A percentile compares a stretch with the other conserved stretches of the same genome.
Evolutionary conservation across 345 rosid species (phyloP).

Genomic region (Linum trigynum): DNA sequence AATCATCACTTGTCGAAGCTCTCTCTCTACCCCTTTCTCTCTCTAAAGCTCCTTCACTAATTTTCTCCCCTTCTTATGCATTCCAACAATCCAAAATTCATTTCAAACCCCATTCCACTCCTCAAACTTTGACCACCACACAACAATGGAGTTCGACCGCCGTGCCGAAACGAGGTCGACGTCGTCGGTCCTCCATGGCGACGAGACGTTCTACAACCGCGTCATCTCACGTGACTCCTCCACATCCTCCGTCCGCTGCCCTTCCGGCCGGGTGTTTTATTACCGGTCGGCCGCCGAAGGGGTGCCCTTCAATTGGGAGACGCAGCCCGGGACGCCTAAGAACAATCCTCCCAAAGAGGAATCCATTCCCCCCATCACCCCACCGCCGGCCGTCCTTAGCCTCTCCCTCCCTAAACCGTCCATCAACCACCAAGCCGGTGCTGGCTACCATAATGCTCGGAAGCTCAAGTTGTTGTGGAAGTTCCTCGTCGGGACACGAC

Average conservation of each 20-base stretch:
- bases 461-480: background rate
- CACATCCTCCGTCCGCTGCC: background rate
- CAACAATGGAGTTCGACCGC: too few species aligned
- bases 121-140: too few species aligned
- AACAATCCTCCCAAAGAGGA: background rate
- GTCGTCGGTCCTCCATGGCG: conserved; percentile 9
- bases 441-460: background rate
- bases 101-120: too few species aligned
- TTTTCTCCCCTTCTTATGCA: too few species aligned
- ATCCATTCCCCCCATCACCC: background rate
- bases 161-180: background rate
- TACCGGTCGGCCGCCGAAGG: conserved; percentile 20
- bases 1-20: too few species aligned
- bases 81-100: too few species aligned
- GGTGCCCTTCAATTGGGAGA: conserved; percentile 24
- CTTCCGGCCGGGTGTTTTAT: conserved; percentile 20
- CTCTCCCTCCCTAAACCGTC: background rate
- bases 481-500: background rate
- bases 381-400: background rate
- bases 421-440: background rate
- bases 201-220: conserved; percentile 13
- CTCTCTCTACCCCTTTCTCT: too few species aligned
- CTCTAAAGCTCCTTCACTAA: too few species aligned
- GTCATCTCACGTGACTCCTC: conserved; percentile 22
- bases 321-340: background rate